Conservation (phyloP, 2,329 filamentous ascomycete genomes). For the Metarhizium brunneum region DNA sequence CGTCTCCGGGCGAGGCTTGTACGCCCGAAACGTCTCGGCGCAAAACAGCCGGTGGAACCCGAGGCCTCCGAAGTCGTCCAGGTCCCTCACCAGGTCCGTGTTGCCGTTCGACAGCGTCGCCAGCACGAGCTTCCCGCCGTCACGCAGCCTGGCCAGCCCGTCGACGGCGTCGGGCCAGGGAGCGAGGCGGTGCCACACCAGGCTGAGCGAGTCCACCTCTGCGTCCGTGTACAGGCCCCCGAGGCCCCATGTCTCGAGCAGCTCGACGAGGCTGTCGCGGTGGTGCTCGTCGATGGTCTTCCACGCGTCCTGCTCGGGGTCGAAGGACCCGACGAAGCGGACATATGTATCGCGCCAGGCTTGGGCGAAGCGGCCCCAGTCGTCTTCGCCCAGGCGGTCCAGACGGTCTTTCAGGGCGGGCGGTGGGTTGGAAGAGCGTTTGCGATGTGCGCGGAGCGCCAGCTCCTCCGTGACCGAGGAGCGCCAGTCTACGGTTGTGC, state of each 20-base stretch:
- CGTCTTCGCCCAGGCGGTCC: slow-evolving; percentile 38
- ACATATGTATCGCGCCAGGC: slow-evolving; percentile 61
- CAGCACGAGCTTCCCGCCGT: slow-evolving; percentile 42
- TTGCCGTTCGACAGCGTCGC: slow-evolving; percentile 72
- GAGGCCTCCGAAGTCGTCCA: slow-evolving; percentile 48
- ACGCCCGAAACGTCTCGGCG: slow-evolving; percentile 61
- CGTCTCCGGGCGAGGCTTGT: slow-evolving; percentile 61
- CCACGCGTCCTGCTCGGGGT: slow-evolving; percentile 41
- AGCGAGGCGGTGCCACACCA: slow-evolving; percentile 62
- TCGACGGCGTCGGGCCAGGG: slow-evolving; percentile 57
- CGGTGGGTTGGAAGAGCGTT: slow-evolving; percentile 38
- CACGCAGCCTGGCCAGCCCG: slow-evolving; percentile 45
- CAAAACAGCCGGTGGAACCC: slow-evolving; percentile 55
- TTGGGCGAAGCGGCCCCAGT: slow-evolving; percentile 58
- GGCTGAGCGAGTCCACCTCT: slow-evolving; percentile 54
- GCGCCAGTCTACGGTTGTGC: slow-evolving; percentile 75
- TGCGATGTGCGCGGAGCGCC: slow-evolving; percentile 35
- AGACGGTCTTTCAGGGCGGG: slow-evolving; percentile 37
- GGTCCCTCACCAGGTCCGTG: slow-evolving; percentile 52
- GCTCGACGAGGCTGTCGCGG: slow-evolving; percentile 46
- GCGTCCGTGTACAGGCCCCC: slow-evolving; percentile 49
- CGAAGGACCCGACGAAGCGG: slow-evolving; percentile 46
- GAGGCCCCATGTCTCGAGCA: slow-evolving; percentile 49
- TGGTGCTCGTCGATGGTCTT: slow-evolving; percentile 68
- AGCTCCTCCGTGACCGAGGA: slow-evolving; percentile 54